Evolutionary conservation across 2,329 filamentous ascomycete species (phyloP).

Genomic region (Colletotrichum tabaci): DNA sequence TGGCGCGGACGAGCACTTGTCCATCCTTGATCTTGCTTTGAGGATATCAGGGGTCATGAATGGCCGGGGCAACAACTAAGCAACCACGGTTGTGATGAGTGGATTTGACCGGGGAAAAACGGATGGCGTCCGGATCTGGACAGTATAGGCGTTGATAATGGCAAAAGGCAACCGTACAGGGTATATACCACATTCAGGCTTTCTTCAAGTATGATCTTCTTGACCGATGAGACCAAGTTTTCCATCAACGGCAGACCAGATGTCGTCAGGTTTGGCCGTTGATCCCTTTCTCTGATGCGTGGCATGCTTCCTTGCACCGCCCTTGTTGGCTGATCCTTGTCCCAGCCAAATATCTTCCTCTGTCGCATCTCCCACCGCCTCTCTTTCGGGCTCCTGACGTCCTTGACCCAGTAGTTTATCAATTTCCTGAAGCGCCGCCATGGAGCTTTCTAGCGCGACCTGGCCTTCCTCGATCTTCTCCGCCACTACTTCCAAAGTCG

Average conservation of each 20-base stretch:
- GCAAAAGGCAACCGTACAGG: constrained; percentile 14
- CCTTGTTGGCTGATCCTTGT: constrained; percentile 46
- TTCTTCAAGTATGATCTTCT: constrained; percentile 46
- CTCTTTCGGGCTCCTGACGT: constrained; percentile 45
- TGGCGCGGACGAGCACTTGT: constrained; percentile 94
- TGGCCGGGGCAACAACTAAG: constrained; percentile 50
- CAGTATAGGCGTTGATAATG: constrained; percentile 30
- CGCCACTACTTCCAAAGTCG: constrained; percentile 70
- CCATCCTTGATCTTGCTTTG: constrained; percentile 87
- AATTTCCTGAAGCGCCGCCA: constrained; percentile 64
- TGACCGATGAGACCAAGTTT: constrained; percentile 67
- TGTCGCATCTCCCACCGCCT: constrained; percentile 44
- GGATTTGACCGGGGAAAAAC: constrained; percentile 10
- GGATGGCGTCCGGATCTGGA: constrained; percentile 29
- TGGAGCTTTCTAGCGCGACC: constrained; percentile 67
- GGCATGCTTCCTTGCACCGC: constrained; percentile 47
- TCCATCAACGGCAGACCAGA: constrained; percentile 68
- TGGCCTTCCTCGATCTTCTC: constrained; percentile 74
- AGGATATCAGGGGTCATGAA: constrained; percentile 83
- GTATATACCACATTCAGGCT: constrained; percentile 26
- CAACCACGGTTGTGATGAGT: background rate
- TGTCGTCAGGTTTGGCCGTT: constrained; percentile 52
- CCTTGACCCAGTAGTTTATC: constrained; percentile 62
- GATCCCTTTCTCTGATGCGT: constrained; percentile 44
- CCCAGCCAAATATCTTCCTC: constrained; percentile 58